Base-by-base conservation (phyloP, 441 rosid genomes). In the Corymbia citriodora region DNA sequence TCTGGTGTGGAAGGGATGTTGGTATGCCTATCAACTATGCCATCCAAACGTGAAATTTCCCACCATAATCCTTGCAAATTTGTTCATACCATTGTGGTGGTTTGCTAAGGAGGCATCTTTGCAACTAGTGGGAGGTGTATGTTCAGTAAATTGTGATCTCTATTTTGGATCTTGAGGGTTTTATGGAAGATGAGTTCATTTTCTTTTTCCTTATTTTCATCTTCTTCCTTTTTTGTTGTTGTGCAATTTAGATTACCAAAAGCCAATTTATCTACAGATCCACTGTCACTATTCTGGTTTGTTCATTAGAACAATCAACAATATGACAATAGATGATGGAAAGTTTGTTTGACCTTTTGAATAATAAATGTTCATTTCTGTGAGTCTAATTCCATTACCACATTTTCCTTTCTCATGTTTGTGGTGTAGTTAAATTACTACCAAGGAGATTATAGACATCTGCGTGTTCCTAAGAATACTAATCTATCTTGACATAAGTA, bases 1-100 rank as follows among this genome's bases (percentile, higher is more conserved):
- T 82, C 88, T 4, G 90, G 90, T 40, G 86, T 88, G 88, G 91
- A 90, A 88, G 90, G 91, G 40, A 83, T 83, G 91, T 88, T 81
- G 90, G 91, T 90, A 23, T 40, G 50, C 85, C 52, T 79, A 45
- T 79, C 2, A 40, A 11, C 10, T 79, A 7, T 12, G 12, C 52
- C 10, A 79, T 79, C n/a, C 0, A 11, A 0, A 23, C 2, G n/a
- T 3, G 1, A 40, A 40, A 2, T 74, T 74, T 21, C 85, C 52
- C 85, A 79, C 85, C 52, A 2, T 79, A 21, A 1, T 79, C 52
- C 0, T 52, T 79, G 52, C 85, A 79, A 79, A 40, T 7, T 40
- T 70, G 0, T 40, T 74, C 85, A 50, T 74, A 3, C 85, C 29
- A 74, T 40, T 52, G 40, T 40, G 29, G 10, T 79, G 52, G 52